A percentile compares a stretch with the other conserved stretches of the same genome.
Evolutionary conservation across 495 filamentous ascomycete genomes (phyloP).

Genomic region (Letharia lupina): DNA sequence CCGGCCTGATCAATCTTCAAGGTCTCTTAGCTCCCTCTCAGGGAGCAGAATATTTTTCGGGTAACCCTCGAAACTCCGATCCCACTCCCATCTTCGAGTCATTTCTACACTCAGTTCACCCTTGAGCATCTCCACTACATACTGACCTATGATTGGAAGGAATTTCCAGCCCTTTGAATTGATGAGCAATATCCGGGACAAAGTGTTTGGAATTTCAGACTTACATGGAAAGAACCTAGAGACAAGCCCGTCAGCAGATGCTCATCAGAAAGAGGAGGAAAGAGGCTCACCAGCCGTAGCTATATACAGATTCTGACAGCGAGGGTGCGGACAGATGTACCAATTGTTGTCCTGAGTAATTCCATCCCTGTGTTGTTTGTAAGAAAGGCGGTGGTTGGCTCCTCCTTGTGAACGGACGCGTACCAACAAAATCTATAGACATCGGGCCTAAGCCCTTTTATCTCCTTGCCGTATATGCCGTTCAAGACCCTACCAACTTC

Average conservation of each 20-base stretch:
- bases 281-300: constrained; percentile 36
- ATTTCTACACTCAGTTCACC: constrained; percentile 22
- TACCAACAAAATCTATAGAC: constrained; percentile 15
- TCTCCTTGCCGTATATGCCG: constrained; percentile 15
- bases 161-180: constrained; percentile 51
- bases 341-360: constrained; percentile 36
- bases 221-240: constrained; percentile 14
- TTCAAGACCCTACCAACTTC: constrained; percentile 17
- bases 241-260: background rate
- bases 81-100: constrained; percentile 11
- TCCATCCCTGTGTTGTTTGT: constrained; percentile 1
- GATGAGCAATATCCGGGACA: constrained; percentile 17
- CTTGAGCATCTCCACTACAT: constrained; percentile 49
- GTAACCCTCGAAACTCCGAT: constrained; percentile 4
- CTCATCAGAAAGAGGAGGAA: background rate
- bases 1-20: background rate
- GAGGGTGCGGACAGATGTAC: constrained; percentile 48
- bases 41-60: constrained; percentile 4
- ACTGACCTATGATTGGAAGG: constrained; percentile 50
- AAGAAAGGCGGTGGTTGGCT: background rate
- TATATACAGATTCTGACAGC: constrained; percentile 40
- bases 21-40: constrained; percentile 10
- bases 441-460: background rate
- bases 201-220: background rate
- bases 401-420: background rate